These are phyloP conservation scores for Chrysopogon serrulatus DNA, from an alignment of 176 grass and related monocot species.

Conservation along the genomic window DNA sequence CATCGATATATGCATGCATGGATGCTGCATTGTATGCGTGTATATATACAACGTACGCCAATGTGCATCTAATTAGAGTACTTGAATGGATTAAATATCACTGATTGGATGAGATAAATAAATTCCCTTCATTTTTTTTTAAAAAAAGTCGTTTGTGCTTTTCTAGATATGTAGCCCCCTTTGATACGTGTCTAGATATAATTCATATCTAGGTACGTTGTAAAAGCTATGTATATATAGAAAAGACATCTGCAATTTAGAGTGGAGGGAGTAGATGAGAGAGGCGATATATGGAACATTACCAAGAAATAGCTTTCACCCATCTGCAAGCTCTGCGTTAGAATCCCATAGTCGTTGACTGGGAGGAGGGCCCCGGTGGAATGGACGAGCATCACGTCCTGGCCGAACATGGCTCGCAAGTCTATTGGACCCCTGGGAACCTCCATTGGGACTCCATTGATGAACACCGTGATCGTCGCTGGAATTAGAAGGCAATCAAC, in stretches of 20 bases:
- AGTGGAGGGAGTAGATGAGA: neutral
- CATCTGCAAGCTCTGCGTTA: slow-evolving; percentile 89
- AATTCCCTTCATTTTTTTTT: neutral
- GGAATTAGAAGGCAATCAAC: slow-evolving; percentile 40
- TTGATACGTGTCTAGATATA: neutral
- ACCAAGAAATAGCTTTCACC: slow-evolving; percentile 96
- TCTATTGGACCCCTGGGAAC: slow-evolving; percentile 78
- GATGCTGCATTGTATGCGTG: neutral
- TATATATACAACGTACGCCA: neutral
- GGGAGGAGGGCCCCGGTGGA: slow-evolving; percentile 75
- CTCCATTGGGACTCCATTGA: slow-evolving; percentile 80
- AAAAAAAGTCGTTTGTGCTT: neutral
- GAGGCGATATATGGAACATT: slow-evolving; percentile 29
- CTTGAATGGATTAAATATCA: neutral
- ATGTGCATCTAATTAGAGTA: neutral
- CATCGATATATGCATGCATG: neutral
- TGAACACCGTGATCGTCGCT: slow-evolving; percentile 97
- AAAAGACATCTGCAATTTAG: neutral
- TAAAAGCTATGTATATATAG: neutral
- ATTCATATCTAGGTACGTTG: neutral
- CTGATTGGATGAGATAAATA: neutral
- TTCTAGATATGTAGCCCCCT: too few species aligned
- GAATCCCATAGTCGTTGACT: slow-evolving; percentile 74
- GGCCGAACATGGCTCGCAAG: slow-evolving; percentile 78
- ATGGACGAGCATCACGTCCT: slow-evolving; percentile 81